Conservation (phyloP, 345 rosid species). For the Eucalyptus marginata region DNA sequence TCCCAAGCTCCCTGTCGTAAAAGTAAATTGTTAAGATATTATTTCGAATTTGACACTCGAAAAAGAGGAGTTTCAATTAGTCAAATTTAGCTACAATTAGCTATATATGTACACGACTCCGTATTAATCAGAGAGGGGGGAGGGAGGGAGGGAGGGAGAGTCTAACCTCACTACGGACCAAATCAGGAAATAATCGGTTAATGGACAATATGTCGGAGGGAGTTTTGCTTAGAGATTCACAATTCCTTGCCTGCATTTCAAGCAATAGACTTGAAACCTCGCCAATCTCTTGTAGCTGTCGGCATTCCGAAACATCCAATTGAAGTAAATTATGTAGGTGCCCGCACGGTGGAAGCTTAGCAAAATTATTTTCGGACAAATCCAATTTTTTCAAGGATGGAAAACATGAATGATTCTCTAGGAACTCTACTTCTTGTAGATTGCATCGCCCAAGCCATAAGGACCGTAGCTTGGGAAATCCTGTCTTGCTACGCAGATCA, state of each 20-base stretch:
- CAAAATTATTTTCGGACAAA: too few species aligned
- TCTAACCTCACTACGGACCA: neutral
- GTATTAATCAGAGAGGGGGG: neutral
- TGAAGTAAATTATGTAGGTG: rapidly evolving
- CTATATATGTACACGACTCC: neutral
- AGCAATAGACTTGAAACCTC: rapidly evolving
- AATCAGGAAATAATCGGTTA: rapidly evolving
- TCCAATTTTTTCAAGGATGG: rapidly evolving
- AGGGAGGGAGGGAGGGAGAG: neutral
- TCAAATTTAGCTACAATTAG: neutral
- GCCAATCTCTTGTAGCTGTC: too few species aligned
- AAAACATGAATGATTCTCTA: too few species aligned
- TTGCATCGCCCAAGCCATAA: rapidly evolving
- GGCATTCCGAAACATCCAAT: too few species aligned
- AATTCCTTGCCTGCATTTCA: rapidly evolving
- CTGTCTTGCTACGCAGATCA: rapidly evolving
- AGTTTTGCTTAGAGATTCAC: too few species aligned
- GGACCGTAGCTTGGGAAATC: rapidly evolving
- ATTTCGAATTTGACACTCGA: neutral
- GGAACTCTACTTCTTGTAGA: too few species aligned
- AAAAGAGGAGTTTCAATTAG: neutral
- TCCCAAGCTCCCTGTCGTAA: too few species aligned
- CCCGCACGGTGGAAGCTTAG: too few species aligned
- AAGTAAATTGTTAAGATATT: neutral
- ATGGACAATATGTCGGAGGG: too few species aligned